Conservation (phyloP, 2,329 filamentous ascomycete species). For the Xylaria sp. region DNA sequence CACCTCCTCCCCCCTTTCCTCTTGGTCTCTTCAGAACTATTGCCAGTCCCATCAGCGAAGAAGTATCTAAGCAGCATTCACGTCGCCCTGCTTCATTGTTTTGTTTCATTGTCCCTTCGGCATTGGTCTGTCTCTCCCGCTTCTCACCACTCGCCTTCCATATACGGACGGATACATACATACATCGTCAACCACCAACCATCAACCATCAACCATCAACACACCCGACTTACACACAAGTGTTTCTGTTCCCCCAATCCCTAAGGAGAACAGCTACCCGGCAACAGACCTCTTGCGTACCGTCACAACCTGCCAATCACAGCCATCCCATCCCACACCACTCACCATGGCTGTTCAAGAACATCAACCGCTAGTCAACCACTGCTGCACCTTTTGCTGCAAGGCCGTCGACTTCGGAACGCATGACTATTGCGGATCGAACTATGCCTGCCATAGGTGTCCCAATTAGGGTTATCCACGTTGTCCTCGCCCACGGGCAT, state of each 20-base stretch:
- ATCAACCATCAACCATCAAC: constrained; percentile 1
- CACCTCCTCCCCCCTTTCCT: constrained; percentile 7
- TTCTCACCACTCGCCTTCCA: constrained; percentile 1
- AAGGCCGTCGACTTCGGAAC: constrained; percentile 62
- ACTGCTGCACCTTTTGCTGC: constrained; percentile 65
- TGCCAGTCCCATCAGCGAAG: constrained; percentile 24
- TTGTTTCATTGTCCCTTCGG: constrained; percentile 45
- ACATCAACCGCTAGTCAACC: constrained; percentile 58
- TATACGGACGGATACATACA: background rate
- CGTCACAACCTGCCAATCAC: constrained; percentile 18
- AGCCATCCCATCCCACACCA: constrained; percentile 28
- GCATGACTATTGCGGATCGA: constrained; percentile 61
- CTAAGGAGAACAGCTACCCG: constrained; percentile 44
- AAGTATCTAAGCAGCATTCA: constrained; percentile 2
- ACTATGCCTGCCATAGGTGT: constrained; percentile 57
- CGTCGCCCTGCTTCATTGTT: background rate
- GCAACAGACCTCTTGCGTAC: constrained; percentile 11
- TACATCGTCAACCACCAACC: too few relatives aligned
- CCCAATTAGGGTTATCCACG: constrained; percentile 49
- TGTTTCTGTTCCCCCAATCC: constrained; percentile 49
- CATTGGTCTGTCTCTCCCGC: constrained; percentile 46
- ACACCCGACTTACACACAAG: constrained; percentile 52
- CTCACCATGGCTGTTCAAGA: constrained; percentile 58
- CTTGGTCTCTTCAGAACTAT: constrained; percentile 29
- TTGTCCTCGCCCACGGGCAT: constrained; percentile 17